Evolutionary conservation across 371 early-diverging fungal species (phyloP), one percentile per base, ranked within the genome.

Genomic region (Lichtheimia ornata): DNA sequence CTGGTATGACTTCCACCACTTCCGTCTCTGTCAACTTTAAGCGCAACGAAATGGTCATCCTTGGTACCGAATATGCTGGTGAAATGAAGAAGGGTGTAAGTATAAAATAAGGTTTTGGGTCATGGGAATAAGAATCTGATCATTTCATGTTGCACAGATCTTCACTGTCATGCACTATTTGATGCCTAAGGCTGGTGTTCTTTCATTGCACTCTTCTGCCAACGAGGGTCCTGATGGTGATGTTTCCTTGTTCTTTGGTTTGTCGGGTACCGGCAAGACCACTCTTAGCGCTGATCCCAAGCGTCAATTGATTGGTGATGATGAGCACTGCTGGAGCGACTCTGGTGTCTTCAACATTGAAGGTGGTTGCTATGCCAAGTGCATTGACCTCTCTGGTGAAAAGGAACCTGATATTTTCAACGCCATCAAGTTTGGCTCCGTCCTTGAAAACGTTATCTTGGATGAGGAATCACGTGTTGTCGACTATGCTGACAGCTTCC

Each of bases 141-240:
- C 52, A 14, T 28, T 28, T 43, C 27, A 11, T 20, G 3, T 44
- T 64, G 52, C 60, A 28, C 41, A 80, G 71, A 77, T 94, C 62
- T 96, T 97, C 76, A 96, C 97, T 28, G 95, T 97, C 58, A 97
- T 97, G 98, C 97, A 97, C 83, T 96, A 97, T 84, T 81, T 94
- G 67, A 97, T 97, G 97, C 88, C 98, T 84, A 95, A 94, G 84
- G 90, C 92, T 28, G 96, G 96, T 61, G 97, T 97, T 30, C 85
- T 98, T 12, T 97, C 97, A 14, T 85, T 97, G 53, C 97, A 97
- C 82, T 94, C 95, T n/a, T 91, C 92, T 57, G 95, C 96, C 75
- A 97, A 97, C 74, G 94, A 93, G 67, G 94, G 96, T 55, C 84
- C 88, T 42, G 69, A 81, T 58, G 94, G 93, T 53, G 97, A 96